A percentile compares a stretch with the other conserved stretches of the same genome.
phyloP scores from a whole-genome alignment of 1,139 yeast genomes.

The Candida sanyaensis region DNA sequence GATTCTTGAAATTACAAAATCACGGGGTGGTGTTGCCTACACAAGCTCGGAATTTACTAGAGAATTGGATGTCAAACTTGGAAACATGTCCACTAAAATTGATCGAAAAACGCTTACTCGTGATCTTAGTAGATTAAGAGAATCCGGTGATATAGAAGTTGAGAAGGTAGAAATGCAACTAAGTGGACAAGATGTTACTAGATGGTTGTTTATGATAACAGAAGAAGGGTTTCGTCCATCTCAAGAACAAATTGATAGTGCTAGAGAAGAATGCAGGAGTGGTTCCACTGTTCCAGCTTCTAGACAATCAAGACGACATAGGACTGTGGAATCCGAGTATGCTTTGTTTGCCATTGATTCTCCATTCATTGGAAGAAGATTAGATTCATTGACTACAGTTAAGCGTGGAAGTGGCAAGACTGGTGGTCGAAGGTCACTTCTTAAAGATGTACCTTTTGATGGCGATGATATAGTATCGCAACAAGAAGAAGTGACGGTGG shows the following conservation, averaged over 20 bases:
- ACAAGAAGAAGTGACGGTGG: constrained; percentile 3
- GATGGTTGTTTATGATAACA: constrained; percentile 35
- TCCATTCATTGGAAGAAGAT: constrained; percentile 17
- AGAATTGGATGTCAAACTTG: constrained; percentile 35
- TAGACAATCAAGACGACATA: constrained; percentile 10
- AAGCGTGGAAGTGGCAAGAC: no score
- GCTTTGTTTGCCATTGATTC: constrained; percentile 21
- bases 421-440: neutral
- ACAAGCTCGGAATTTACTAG: constrained; percentile 38
- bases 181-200: constrained; percentile 31
- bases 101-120: constrained; percentile 51
- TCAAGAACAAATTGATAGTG: constrained; percentile 26
- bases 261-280: constrained; percentile 23
- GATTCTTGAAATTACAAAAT: constrained; percentile 36
- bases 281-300: neutral
- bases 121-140: constrained; percentile 36
- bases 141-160: constrained; percentile 27
- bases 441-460: neutral
- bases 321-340: constrained; percentile 35
- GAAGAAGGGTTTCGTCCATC: constrained; percentile 31
- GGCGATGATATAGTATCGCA: constrained; percentile 6
- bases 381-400: constrained; percentile 21
- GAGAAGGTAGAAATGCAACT: constrained; percentile 28
- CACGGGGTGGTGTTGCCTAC: constrained; percentile 44
- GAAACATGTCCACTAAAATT: constrained; percentile 34